Base-by-base conservation (phyloP, 192 early-diverging fungal genomes). In the Mortierella claussenii region DNA sequence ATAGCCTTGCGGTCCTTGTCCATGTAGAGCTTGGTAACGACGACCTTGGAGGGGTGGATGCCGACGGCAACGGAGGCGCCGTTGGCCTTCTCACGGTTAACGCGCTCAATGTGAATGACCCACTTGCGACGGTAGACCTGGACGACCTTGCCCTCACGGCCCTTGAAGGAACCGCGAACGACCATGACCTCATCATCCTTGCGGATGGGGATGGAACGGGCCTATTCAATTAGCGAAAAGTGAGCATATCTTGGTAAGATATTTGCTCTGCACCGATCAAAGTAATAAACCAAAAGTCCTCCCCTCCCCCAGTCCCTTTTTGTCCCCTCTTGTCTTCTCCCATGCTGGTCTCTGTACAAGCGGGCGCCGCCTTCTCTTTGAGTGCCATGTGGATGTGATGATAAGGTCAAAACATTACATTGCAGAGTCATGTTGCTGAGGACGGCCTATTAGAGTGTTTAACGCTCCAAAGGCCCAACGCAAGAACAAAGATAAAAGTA, bases 61-160 rank as follows among this genome's bases (percentile, higher is more conserved):
- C 93, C 93, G 83, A 98, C 88, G 60, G 89, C 90, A 48, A 95
- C 93, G 67, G 92, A 88, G 65, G 89, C 90, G 80, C 96, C 96
- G 89, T 98, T 99, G 80, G 90, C 90, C 93, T 99, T 99, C 86
- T 99, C 96, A 82, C 90, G 93, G 80, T 83, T 90, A 68, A 99
- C 83, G 74, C 97, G 95, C 84, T 99, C 97, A 54, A 99, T 91
- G 89, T 98, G 93, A 85, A 99, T 99, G 60, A 97, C 91, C 91
- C 91, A 99, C 92, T 97, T 98, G 87, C 96, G 94, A 83, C 98
- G 95, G 95, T 98, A 98, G 76, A 97, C 96, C 63, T 91, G 87
- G 67, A 87, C 82, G 62, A 99, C 95, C 92, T 97, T 97, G 79
- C 98, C 98, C 80, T 95, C 93, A 79, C 92, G 93, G 81, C 95